These are phyloP conservation scores for Calonectria leucothoes DNA, from an alignment of 2,329 filamentous ascomycete species.

Conservation along the genomic window DNA sequence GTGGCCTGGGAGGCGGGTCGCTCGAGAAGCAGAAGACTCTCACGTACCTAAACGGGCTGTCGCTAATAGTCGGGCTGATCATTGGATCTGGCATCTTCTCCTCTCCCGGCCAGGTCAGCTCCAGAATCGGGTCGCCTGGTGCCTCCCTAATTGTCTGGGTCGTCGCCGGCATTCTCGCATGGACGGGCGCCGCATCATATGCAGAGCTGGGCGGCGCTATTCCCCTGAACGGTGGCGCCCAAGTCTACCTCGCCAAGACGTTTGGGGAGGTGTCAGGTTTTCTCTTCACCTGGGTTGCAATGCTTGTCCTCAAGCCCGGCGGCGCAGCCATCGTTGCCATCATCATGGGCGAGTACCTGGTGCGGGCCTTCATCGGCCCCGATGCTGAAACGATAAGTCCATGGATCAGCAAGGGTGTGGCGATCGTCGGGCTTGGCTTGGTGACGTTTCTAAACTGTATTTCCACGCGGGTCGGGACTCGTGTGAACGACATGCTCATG, in stretches of 20 bases:
- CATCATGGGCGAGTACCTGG: constrained; percentile 98
- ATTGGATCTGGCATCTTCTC: constrained; percentile 98
- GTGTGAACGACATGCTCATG: constrained; percentile 93
- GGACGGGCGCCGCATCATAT: constrained; percentile 96
- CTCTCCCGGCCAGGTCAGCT: constrained; percentile 91
- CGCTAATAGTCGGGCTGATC: constrained; percentile 90
- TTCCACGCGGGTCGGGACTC: constrained; percentile 87
- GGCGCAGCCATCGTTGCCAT: constrained; percentile 95
- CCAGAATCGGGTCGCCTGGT: constrained; percentile 90
- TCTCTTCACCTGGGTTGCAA: constrained; percentile 95
- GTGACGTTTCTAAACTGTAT: constrained; percentile 92
- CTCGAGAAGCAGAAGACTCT: constrained; percentile 96
- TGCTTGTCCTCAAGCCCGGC: constrained; percentile 93
- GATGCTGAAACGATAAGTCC: constrained; percentile 83
- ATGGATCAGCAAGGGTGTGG: constrained; percentile 93
- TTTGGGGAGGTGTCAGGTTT: constrained; percentile 95
- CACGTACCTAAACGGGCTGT: constrained; percentile 93
- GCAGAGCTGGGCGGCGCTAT: constrained; percentile 96
- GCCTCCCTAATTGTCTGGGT: constrained; percentile 92
- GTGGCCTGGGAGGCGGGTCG: constrained; percentile 77
- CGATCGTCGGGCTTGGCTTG: constrained; percentile 77
- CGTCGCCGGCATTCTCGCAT: constrained; percentile 90
- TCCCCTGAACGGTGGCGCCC: constrained; percentile 92
- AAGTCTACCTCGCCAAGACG: constrained; percentile 95
- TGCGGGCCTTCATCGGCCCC: constrained; percentile 86